These are phyloP conservation scores for Dictyostelium intermedium DNA, from an alignment of 78 protist species.

Conservation along the genomic window DNA sequence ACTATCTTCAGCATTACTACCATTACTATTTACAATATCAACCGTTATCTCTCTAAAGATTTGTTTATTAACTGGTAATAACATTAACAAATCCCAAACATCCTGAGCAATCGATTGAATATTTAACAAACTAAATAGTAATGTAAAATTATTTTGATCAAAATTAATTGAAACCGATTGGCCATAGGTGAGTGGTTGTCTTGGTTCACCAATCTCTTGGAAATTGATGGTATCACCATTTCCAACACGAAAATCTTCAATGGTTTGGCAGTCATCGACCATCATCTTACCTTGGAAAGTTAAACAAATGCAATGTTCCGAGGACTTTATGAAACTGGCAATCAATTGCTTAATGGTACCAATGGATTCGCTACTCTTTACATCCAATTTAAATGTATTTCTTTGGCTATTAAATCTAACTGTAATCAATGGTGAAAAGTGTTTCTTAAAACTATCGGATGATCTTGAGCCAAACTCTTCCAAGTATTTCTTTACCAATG, in stretches of 20 bases:
- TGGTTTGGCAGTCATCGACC: slow-evolving; percentile 4
- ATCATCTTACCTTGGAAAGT: not conserved
- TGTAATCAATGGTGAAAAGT: slow-evolving; percentile 28
- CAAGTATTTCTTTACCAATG: slow-evolving; percentile 25
- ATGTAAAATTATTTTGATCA: slow-evolving; percentile 35
- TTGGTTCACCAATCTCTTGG: slow-evolving; percentile 28
- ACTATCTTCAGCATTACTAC: not conserved
- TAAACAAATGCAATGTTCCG: not conserved
- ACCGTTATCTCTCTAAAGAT: slow-evolving; percentile 1
- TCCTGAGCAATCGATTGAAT: slow-evolving; percentile 60
- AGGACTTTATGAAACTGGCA: not conserved
- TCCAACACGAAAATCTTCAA: slow-evolving; percentile 27
- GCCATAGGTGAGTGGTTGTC: not conserved
- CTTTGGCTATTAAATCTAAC: slow-evolving; percentile 13
- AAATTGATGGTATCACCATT: slow-evolving; percentile 39
- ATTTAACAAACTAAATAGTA: slow-evolving; percentile 29
- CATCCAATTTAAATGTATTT: not conserved
- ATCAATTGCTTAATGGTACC: slow-evolving; percentile 4
- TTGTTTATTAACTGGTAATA: slow-evolving; percentile 58
- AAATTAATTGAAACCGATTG: slow-evolving; percentile 6
- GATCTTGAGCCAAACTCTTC: slow-evolving; percentile 44
- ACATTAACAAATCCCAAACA: slow-evolving; percentile 75
- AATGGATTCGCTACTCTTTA: slow-evolving; percentile 39
- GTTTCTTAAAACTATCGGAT: slow-evolving; percentile 20
- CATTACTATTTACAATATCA: not conserved